Evolutionary conservation across 2,329 filamentous ascomycete species (phyloP), one percentile per base, ranked within the genome.

Genomic region (Penicillium sp.): DNA sequence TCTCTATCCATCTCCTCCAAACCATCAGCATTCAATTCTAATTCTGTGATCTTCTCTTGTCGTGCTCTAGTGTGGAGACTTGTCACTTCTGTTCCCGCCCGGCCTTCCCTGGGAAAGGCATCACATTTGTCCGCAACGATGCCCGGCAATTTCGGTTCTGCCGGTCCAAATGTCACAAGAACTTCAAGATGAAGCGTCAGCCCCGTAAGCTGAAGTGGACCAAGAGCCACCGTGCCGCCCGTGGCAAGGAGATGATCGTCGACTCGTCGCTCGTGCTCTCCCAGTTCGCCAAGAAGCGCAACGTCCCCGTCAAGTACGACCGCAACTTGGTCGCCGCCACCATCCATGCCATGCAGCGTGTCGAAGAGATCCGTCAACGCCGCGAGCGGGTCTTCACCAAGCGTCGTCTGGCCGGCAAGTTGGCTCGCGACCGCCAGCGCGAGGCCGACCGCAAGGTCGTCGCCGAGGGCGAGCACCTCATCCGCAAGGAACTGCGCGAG

Each of bases 161-260:
- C 73, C 78, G 82, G 43, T 78, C 73, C 41, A 83, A 83, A 76
- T 83, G 80, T 70, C 83, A 85, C 72, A 84, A 83, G 64, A 85
- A 83, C 71, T 95, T 94, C 82, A 93, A 94, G 75, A 95, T 95
- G 88, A 95, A 95, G 86, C 85, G 93, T 59, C 96, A 97, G 75
- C 90, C 91, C 33, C 84, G 91, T 69, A 95, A 96, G 73, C 82
- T 97, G 61, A 93, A 90, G 73, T 96, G 91, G 93, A 96, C 91
- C 54, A 95, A 96, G 78, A 84, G 88, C 45, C 91, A 90, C 80
- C 86, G 90, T 65, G 85, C 85, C 67, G 82, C 85, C 13, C 85
- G 86, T 49, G 88, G 88, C 75, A 94, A 90, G 76, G 81, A 83
- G 71, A 84, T 95, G 88, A 87, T 88, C 48, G 90, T 97, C 72